phyloP scores from a whole-genome alignment of 495 filamentous ascomycete species.

The Trichoderma gamsii region DNA sequence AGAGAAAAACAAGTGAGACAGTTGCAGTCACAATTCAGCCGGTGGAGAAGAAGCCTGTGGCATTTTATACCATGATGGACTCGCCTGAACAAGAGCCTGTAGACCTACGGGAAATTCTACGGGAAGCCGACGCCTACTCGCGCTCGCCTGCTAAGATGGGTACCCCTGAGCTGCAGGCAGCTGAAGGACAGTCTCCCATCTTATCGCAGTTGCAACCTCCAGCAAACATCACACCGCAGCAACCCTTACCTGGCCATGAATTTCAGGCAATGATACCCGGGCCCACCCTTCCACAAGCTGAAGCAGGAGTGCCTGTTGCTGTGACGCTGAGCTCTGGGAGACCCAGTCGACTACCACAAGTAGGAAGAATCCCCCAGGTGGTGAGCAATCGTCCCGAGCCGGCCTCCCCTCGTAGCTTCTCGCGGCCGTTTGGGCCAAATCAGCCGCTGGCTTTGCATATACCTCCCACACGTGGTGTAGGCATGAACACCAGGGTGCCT shows the following conservation, averaged over 20 bases:
- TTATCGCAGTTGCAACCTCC: neutral
- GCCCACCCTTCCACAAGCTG: neutral
- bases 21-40: slow-evolving; percentile 40
- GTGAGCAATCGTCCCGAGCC: slow-evolving; percentile 67
- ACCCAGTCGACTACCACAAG: slow-evolving; percentile 58
- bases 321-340: slow-evolving; percentile 23
- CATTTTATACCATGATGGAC: slow-evolving; percentile 83
- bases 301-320: slow-evolving; percentile 5
- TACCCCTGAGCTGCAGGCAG: slow-evolving; percentile 4
- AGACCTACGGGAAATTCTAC: slow-evolving; percentile 61
- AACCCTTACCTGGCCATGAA: neutral
- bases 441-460: slow-evolving; percentile 34
- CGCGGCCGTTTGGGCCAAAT: slow-evolving; percentile 49
- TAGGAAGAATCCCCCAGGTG: slow-evolving; percentile 87
- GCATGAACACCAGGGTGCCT: neutral
- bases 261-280: neutral
- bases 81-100: slow-evolving; percentile 55
- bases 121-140: slow-evolving; percentile 44
- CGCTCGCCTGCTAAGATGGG: neutral
- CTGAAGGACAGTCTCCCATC: neutral
- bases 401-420: slow-evolving; percentile 76
- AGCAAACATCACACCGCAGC: neutral
- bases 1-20: slow-evolving; percentile 21
- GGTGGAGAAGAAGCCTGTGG: slow-evolving; percentile 40
- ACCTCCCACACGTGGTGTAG: neutral